A percentile compares a stretch with the other conserved stretches of the same genome.
These are phyloP conservation scores for Gymnopilus dilepis DNA, from an alignment of 768 basidiomycete species.

Conservation along the genomic window DNA sequence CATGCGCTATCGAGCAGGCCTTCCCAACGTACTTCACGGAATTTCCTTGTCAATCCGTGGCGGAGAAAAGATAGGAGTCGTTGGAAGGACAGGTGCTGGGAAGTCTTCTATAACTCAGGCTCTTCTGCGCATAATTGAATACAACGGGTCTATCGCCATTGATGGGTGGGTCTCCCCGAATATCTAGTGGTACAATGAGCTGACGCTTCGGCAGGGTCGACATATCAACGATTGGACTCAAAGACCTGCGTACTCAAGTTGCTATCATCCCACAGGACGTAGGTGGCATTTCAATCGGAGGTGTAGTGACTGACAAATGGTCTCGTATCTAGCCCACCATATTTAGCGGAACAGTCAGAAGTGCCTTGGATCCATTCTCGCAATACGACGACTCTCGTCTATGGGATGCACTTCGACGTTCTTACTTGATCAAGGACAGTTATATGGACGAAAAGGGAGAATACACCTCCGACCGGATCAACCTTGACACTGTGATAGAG, in stretches of 20 bases:
- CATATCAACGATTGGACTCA: constrained; percentile 70
- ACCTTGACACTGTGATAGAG: constrained; percentile 75
- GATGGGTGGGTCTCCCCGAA: constrained; percentile 51
- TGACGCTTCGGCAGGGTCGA: constrained; percentile 46
- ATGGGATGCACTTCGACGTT: constrained; percentile 74
- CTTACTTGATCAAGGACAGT: constrained; percentile 41
- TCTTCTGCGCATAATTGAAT: constrained; percentile 73
- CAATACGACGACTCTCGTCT: constrained; percentile 66
- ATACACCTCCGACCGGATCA: constrained; percentile 41
- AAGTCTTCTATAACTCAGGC: constrained; percentile 69
- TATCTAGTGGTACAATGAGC: neutral
- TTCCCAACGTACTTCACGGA: constrained; percentile 72
- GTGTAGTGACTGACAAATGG: neutral
- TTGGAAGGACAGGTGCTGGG: constrained; percentile 66
- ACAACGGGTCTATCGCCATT: constrained; percentile 64
- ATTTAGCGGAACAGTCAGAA: constrained; percentile 65
- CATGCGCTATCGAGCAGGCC: constrained; percentile 72
- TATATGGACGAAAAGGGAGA: constrained; percentile 53
- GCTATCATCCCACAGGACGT: constrained; percentile 72
- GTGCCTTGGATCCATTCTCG: constrained; percentile 63
- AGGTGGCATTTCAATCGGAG: neutral
- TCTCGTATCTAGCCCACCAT: constrained; percentile 49
- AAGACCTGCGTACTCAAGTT: constrained; percentile 61
- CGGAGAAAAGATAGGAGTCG: constrained; percentile 81
- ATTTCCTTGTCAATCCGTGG: constrained; percentile 60